Evolutionary conservation across 106 monocot genomes (phyloP).

Genomic region (Apostasia shenzhenica): DNA sequence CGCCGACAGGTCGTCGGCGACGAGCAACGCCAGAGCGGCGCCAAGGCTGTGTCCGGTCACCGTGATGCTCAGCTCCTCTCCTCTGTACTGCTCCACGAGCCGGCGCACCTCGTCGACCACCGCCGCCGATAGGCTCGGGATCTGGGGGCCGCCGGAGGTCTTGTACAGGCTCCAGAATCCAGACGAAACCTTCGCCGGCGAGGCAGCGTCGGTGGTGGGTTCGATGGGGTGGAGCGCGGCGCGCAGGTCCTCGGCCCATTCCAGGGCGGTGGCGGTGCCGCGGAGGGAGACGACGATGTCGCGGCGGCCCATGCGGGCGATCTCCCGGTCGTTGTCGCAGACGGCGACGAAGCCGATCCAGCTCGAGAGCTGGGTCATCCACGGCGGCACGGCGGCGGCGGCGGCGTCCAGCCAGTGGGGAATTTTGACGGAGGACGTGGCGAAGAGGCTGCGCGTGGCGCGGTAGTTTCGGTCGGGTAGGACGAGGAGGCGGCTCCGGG

Average conservation of each 20-base stretch:
- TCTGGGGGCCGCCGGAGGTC: conserved; percentile 2
- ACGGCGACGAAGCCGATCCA: conserved; percentile 67
- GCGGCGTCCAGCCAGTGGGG: conserved; percentile 6
- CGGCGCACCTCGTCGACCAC: conserved; percentile 29
- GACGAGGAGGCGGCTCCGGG: conserved; percentile 9
- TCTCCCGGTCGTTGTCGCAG: conserved; percentile 33
- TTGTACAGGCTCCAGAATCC: conserved; percentile 45
- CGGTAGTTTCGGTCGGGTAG: conserved; percentile 39
- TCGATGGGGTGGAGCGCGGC: conserved; percentile 22
- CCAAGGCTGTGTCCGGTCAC: conserved; percentile 50
- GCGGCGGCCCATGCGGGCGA: conserved; percentile 45
- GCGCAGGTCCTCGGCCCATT: conserved; percentile 59
- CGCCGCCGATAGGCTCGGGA: conserved; percentile 23
- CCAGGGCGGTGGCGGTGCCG: conserved; percentile 49
- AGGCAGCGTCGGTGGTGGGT: background rate
- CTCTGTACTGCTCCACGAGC: conserved; percentile 32
- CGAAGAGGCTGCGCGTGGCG: conserved; percentile 21
- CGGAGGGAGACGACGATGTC: conserved; percentile 49
- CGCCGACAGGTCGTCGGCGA: conserved; percentile 18
- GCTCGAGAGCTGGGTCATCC: conserved; percentile 33
- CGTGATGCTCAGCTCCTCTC: conserved; percentile 50
- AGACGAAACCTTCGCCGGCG: conserved; percentile 14
- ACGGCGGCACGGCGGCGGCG: conserved; percentile 10
- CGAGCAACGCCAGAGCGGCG: conserved; percentile 25
- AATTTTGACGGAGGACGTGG: conserved; percentile 27